phyloP scores from a whole-genome alignment of 306 rosid genomes.

The Ceratonia siliqua region DNA sequence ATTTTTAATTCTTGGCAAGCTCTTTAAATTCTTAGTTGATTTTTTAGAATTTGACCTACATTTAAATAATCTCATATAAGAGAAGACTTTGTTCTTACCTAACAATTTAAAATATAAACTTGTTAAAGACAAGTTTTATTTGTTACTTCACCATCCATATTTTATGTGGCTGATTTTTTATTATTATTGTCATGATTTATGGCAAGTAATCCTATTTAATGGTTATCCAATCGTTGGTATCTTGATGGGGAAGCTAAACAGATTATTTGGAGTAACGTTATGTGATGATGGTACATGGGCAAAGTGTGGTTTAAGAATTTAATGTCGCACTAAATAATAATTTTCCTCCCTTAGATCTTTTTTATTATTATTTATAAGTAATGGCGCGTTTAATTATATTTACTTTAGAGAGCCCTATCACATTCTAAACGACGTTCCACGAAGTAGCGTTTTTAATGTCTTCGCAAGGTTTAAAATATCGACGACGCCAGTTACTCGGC shows the following conservation, averaged over 20 bases:
- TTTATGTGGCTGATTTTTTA: not conserved
- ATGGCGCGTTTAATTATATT: no score
- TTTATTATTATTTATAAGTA: no score
- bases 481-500: no score
- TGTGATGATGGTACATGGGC: not conserved
- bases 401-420: no score
- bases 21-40: not conserved
- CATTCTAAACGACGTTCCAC: no score
- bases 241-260: slow-evolving; percentile 47
- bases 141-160: not conserved
- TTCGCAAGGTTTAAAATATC: no score
- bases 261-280: slow-evolving; percentile 50
- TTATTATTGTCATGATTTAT: slow-evolving; percentile 1
- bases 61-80: not conserved
- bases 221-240: slow-evolving; percentile 39
- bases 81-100: not conserved
- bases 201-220: slow-evolving; percentile 53
- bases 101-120: not conserved
- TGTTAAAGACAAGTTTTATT: not conserved
- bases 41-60: not conserved
- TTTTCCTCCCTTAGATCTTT: no score
- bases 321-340: no score
- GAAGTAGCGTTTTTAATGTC: no score
- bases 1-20: not conserved
- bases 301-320: slow-evolving; percentile 38